phyloP scores from a whole-genome alignment of 2,329 filamentous ascomycete genomes.

The Phyllosticta citriasiana region DNA sequence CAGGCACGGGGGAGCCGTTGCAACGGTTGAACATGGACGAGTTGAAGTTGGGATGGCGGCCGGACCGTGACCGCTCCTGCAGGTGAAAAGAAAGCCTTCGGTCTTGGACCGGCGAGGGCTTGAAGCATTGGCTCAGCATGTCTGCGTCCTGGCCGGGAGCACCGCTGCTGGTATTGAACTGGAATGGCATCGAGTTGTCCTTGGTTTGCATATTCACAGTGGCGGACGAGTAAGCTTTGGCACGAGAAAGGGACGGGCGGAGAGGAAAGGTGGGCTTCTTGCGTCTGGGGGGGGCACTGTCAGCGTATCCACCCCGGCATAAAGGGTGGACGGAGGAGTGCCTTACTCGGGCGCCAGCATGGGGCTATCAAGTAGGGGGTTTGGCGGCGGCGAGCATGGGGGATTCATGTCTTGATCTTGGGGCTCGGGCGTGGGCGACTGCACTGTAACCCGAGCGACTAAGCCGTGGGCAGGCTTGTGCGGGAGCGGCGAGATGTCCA shows the following conservation, averaged over 20 bases:
- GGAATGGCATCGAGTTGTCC: conserved; percentile 59
- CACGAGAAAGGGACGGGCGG: conserved; percentile 63
- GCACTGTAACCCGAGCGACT: conserved; percentile 51
- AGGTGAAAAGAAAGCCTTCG: conserved; percentile 35
- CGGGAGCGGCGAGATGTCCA: conserved; percentile 90
- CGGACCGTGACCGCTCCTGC: conserved; percentile 1
- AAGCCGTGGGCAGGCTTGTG: conserved; percentile 67
- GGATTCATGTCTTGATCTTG: conserved; percentile 35
- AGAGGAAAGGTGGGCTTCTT: conserved; percentile 39
- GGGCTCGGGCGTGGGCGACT: conserved; percentile 60
- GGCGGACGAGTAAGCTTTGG: conserved; percentile 65
- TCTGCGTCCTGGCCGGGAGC: conserved; percentile 31
- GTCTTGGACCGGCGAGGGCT: conserved; percentile 67
- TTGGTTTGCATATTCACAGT: conserved; percentile 49
- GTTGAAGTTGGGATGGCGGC: conserved; percentile 2
- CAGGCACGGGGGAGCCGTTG: conserved; percentile 61
- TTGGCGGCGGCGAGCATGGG: conserved; percentile 23
- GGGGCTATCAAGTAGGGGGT: conserved; percentile 21
- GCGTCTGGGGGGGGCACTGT: conserved; percentile 1
- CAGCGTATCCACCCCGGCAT: background rate
- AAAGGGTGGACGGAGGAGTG: background rate
- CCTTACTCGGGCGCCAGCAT: conserved; percentile 29
- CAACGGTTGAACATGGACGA: conserved; percentile 41
- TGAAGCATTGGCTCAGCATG: conserved; percentile 67
- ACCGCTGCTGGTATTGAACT: conserved; percentile 54